A percentile compares a stretch with the other conserved stretches of the same genome.
phyloP scores from a whole-genome alignment of 1,139 yeast genomes.

The Kurtzmaniella quercitrusa region DNA sequence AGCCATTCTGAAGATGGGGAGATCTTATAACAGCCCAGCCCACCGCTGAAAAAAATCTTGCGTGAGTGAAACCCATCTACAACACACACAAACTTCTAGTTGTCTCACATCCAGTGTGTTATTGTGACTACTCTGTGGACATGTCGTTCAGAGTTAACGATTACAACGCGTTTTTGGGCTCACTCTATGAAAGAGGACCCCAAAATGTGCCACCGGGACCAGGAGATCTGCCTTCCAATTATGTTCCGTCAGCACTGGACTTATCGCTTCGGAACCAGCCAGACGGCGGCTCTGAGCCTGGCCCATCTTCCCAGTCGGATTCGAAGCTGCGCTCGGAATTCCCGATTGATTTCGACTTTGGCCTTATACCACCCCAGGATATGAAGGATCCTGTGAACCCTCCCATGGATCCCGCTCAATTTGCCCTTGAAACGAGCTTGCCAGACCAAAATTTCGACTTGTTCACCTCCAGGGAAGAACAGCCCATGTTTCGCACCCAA shows the following conservation, averaged over 20 bases:
- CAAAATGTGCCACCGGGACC: not conserved
- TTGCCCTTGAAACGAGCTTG: constrained; percentile 6
- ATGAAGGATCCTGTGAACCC: not conserved
- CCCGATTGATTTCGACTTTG: constrained; percentile 32
- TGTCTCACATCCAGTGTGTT: too few species aligned
- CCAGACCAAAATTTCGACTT: constrained; percentile 7
- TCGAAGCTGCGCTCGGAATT: constrained; percentile 8
- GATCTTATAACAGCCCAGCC: not conserved
- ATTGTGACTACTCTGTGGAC: not conserved
- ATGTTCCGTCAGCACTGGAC: not conserved
- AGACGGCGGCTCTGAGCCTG: not conserved
- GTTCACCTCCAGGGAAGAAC: not conserved
- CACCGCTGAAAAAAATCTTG: not conserved
- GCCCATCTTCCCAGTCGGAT: constrained; percentile 2
- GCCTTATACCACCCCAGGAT: constrained; percentile 13
- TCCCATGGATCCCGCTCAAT: constrained; percentile 1
- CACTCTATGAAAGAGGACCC: constrained; percentile 20
- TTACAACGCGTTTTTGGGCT: constrained; percentile 27
- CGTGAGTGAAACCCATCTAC: not conserved
- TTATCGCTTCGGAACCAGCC: constrained; percentile 3
- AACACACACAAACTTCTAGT: too few species aligned
- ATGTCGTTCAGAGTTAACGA: constrained; percentile 32
- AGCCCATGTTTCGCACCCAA: not conserved
- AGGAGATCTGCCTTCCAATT: not conserved
- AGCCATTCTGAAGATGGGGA: not conserved